Evolutionary conservation across 345 rosid species (phyloP).

Genomic region (Erodium maritimum): DNA sequence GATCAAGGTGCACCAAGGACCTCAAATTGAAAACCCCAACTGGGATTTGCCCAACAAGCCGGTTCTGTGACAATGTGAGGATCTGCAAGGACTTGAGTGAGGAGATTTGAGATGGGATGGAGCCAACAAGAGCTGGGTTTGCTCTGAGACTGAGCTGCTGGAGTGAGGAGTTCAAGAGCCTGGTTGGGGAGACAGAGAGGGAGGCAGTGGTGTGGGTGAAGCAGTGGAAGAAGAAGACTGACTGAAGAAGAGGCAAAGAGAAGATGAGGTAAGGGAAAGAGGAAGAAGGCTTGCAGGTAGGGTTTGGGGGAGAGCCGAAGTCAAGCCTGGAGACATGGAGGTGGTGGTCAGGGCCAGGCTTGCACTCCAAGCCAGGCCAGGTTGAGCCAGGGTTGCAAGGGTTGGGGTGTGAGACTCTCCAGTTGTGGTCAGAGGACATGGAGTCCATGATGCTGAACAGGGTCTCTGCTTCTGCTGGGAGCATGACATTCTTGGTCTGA

Average conservation of each 20-base stretch:
- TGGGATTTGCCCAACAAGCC: slow-evolving; percentile 51
- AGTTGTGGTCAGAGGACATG: slow-evolving; percentile 58
- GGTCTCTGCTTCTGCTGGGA: slow-evolving; percentile 46
- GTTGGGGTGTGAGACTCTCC: slow-evolving; percentile 59
- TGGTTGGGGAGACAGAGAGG: slow-evolving; percentile 29
- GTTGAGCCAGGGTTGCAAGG: slow-evolving; percentile 58
- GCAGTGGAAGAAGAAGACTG: slow-evolving; percentile 66
- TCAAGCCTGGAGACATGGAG: slow-evolving; percentile 74
- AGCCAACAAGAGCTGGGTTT: slow-evolving; percentile 65
- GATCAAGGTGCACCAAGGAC: slow-evolving; percentile 54
- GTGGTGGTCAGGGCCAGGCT: slow-evolving; percentile 42
- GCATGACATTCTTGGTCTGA: slow-evolving; percentile 19
- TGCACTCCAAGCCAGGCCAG: slow-evolving; percentile 82
- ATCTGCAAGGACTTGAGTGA: slow-evolving; percentile 47
- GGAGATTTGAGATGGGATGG: slow-evolving; percentile 56
- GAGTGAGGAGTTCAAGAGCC: slow-evolving; percentile 43
- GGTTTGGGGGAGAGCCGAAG: slow-evolving; percentile 61
- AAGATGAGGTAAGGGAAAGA: slow-evolving; percentile 52
- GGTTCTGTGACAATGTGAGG: slow-evolving; percentile 75
- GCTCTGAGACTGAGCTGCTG: slow-evolving; percentile 76
- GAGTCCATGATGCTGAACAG: slow-evolving; percentile 81
- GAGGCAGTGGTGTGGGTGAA: slow-evolving; percentile 49
- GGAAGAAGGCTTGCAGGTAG: slow-evolving; percentile 54
- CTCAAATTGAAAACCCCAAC: slow-evolving; percentile 25
- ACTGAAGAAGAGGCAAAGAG: slow-evolving; percentile 53